Percentiles rank a stretch among this genome's conserved stretches.
Conservation (phyloP, 345 rosid genomes). For the Ricinus communis region DNA sequence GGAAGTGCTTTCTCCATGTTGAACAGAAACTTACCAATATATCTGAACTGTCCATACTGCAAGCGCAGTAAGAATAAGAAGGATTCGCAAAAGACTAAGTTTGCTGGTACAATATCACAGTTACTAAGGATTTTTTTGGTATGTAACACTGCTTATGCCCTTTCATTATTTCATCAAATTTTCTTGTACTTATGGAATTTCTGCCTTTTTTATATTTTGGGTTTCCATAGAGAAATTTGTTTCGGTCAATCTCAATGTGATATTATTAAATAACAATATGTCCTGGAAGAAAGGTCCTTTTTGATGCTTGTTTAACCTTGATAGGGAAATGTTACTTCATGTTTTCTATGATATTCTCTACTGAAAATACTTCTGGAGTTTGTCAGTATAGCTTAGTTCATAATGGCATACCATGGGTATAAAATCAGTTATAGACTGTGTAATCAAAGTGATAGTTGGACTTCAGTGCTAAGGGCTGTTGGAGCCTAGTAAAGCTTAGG, state of each 20-base stretch:
- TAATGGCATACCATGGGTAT: background rate
- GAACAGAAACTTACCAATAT: conserved; percentile 69
- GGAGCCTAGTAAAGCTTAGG: background rate
- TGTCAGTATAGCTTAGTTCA: background rate
- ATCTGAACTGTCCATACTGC: conserved; percentile 73
- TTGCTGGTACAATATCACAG: conserved; percentile 71
- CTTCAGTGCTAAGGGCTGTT: background rate
- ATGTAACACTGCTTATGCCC: conserved; percentile 19
- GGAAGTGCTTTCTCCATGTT: conserved; percentile 53
- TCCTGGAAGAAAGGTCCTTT: background rate
- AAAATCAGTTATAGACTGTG: background rate
- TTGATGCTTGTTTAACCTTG: background rate
- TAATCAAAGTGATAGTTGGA: background rate
- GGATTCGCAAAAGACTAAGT: conserved; percentile 47
- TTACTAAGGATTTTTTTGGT: conserved; percentile 83
- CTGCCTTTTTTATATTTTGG: background rate
- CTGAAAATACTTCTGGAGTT: background rate
- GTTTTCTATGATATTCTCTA: background rate
- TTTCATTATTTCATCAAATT: conserved; percentile 9
- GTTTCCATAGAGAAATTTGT: conserved; percentile 12
- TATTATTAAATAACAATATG: background rate
- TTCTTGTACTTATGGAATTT: conserved; percentile 6
- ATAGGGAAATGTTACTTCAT: background rate
- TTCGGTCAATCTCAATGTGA: background rate
- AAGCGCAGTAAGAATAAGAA: conserved; percentile 41